A percentile compares a stretch with the other conserved stretches of the same genome.
These are phyloP conservation scores for Populus alba DNA, from an alignment of 345 rosid genomes.

Conservation along the genomic window DNA sequence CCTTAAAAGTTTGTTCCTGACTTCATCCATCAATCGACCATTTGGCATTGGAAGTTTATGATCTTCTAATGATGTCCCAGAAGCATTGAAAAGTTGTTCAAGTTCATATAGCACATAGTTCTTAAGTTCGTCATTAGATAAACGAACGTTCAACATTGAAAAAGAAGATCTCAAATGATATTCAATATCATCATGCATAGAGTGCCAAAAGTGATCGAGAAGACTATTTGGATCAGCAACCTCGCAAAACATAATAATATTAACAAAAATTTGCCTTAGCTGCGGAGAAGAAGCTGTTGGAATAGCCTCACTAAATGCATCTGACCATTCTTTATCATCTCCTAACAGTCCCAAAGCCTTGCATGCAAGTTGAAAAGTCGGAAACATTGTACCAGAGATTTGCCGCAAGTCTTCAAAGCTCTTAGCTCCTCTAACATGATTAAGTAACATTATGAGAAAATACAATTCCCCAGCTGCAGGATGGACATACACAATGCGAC, in stretches of 20 bases:
- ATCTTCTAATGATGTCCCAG: fast-evolving
- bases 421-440: background rate
- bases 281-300: background rate
- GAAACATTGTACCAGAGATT: background rate
- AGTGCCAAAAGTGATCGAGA: background rate
- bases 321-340: background rate
- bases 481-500: background rate
- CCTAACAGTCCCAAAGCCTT: background rate
- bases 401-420: background rate
- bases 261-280: background rate
- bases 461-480: background rate
- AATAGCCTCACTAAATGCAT: background rate
- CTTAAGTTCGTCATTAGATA: too few species aligned
- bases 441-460: background rate
- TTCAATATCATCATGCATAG: background rate
- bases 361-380: background rate
- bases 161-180: background rate
- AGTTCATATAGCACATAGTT: too few species aligned
- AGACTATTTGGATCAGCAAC: background rate
- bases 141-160: too few species aligned
- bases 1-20: background rate
- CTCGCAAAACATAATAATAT: background rate
- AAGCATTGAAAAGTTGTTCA: too few species aligned
- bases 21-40: too few species aligned
- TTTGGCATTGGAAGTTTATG: too few species aligned